Evolutionary conservation across 257 asterid genomes (phyloP), one percentile per base, ranked within the genome.

Genomic region (Ajuga chamaepitys): DNA sequence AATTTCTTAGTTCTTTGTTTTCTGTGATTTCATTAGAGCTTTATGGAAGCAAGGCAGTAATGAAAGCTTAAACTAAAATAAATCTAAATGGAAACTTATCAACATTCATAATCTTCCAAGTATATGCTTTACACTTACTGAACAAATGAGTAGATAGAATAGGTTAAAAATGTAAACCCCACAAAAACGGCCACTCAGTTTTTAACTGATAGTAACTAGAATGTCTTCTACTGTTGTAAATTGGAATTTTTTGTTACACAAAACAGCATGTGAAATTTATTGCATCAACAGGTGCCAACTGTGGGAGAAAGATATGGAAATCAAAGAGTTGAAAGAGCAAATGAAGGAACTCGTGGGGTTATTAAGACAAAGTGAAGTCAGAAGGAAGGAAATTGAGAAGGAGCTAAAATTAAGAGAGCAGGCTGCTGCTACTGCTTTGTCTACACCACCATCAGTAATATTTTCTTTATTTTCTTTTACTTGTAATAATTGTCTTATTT

Each of bases 271-370:
- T 41, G 67, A 9, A 38, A 55, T 55, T 62, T 67, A 44, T 56
- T 56, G 30, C 45, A 40, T 64, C 41, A 44, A 76, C 76, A 93
- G 97, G 86, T 90, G 97, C 79, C 87, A 91, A 60, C 62, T 83
- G 62, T 88, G 98, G 97, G 99, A 91, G 67, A 86, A 80, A 63
- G 96, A 91, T 22, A 74, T 80, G 10, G 97, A 94, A 75, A 81
- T 85, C 78, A 94, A 91, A 78, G 98, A 88, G 83, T 81, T 91
- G 91, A 83, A 94, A 74, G 99, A 94, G 66, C 98, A 94, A 66
- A 79, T 85, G 84, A 94, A 85, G 67, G 98, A 94, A 80, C 95
- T 94, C 26, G 88, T 94, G 38, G 81, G 86, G 66, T 74, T 94
- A 62, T 59, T 94, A 64, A 75, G 95, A 65, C 96, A 94, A 70